Conservation (phyloP, 768 basidiomycete genomes). For the Leccinum ochraceum region DNA sequence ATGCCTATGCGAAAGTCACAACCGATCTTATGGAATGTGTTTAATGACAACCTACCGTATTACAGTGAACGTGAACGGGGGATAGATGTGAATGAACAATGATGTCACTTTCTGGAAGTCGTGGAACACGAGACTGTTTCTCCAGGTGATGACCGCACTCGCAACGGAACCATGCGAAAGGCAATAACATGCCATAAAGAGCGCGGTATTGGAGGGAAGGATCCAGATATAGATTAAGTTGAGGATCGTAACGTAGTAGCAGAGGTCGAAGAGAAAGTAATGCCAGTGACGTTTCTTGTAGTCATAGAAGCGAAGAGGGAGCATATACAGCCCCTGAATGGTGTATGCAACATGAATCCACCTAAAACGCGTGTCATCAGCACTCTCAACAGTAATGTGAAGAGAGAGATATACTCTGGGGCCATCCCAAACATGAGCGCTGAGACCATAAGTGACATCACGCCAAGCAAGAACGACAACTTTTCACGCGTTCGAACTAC, state of each 20-base stretch:
- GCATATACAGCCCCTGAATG: constrained; percentile 69
- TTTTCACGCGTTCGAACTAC: constrained; percentile 82
- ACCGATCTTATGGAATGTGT: background rate
- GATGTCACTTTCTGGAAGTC: constrained; percentile 96
- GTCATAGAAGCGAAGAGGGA: constrained; percentile 78
- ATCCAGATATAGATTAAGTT: constrained; percentile 92
- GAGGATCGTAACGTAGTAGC: constrained; percentile 92
- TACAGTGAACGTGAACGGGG: constrained; percentile 87
- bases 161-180: constrained; percentile 90
- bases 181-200: constrained; percentile 93
- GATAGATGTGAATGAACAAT: constrained; percentile 93
- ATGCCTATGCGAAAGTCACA: constrained; percentile 54
- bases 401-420: constrained; percentile 62
- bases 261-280: constrained; percentile 91
- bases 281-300: constrained; percentile 96
- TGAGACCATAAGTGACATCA: constrained; percentile 84
- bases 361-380: constrained; percentile 39
- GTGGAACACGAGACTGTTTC: constrained; percentile 98
- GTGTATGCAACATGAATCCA: constrained; percentile 92
- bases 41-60: constrained; percentile 60
- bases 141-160: constrained; percentile 96
- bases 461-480: constrained; percentile 90
- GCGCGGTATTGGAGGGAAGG: constrained; percentile 68
- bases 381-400: background rate
- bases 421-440: constrained; percentile 86